Base-by-base conservation (phyloP, 768 basidiomycete genomes). In the Chalciporus piperatus region DNA sequence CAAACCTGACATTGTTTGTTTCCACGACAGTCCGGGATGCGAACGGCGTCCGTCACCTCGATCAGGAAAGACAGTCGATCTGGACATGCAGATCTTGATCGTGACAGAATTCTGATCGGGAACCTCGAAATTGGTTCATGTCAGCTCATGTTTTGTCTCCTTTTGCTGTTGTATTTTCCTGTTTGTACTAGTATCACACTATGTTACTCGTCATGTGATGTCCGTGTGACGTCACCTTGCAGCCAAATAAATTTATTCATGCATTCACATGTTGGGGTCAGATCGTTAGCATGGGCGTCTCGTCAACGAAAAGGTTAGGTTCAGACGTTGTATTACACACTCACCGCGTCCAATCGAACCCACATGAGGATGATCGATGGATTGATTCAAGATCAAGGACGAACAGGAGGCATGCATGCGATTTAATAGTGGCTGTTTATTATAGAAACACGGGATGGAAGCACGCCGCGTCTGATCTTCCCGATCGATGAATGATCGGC, bases 71-170 rank as follows among this genome's bases (percentile, higher is more conserved):
- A 3, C 27, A 9, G 45, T 58, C 48, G 57, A 65, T 67, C 60
- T 51, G 62, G 54, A 19, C 25, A 1, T 28, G 58, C 43, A 59
- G 68, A 68, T 68, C 63, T 37, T 50, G 63, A 70, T 66, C 66
- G 52, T 22, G n/a, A 51, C 52, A 62, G 66, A 70, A 68, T 70
- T 68, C 59, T 68, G 66, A 68, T 68, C 68, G 66, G 66, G 60
- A 45, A 58, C 52, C 42, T 35, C 27, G 45, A 49, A 59, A 59
- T 51, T 47, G 47, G 41, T 23, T 37, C 52, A 40, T 53, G 41
- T 55, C 54, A 25, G 58, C 43, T n/a, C 46, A 22, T 57, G 23
- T 65, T 37, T 55, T 59, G 57, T 49, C 27, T 43, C 45, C 27
- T 9, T 22, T 42, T 28, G 27, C 9, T 10, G 32, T 27, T 64